phyloP scores from a whole-genome alignment of 2,329 filamentous ascomycete genomes.

The Lojkania enalia region DNA sequence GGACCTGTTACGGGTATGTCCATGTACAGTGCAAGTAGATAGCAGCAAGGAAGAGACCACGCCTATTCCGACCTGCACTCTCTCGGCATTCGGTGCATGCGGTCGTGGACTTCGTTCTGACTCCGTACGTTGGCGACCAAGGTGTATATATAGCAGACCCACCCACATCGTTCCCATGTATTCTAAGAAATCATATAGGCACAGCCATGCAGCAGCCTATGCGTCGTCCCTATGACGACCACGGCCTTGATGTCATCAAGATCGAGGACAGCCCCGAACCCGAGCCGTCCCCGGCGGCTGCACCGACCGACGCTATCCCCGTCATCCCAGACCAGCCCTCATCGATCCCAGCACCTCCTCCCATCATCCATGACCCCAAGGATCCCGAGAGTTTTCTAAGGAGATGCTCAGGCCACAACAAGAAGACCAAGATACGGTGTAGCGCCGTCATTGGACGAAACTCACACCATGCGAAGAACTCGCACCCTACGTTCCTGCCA shows the following conservation, averaged over 20 bases:
- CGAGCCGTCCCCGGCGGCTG: not conserved
- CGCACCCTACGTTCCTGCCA: constrained; percentile 25
- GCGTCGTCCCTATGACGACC: not conserved
- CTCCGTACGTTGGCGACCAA: too few species aligned
- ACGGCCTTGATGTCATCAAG: constrained; percentile 10
- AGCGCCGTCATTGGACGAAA: constrained; percentile 25
- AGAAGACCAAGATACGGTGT: constrained; percentile 30
- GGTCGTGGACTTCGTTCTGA: too few species aligned
- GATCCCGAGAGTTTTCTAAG: constrained; percentile 34
- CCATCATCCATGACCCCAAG: constrained; percentile 16
- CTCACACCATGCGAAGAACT: constrained; percentile 18
- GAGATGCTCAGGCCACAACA: constrained; percentile 33
- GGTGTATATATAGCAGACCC: too few species aligned
- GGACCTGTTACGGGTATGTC: too few species aligned
- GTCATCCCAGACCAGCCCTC: not conserved
- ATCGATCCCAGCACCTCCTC: not conserved
- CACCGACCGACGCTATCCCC: not conserved
- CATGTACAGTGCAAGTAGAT: too few species aligned
- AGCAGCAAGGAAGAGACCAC: too few species aligned
- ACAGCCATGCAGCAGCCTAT: too few species aligned
- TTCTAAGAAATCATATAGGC: too few species aligned
- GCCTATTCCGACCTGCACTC: too few species aligned
- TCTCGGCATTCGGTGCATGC: too few species aligned
- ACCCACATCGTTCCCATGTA: too few species aligned
- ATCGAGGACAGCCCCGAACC: constrained; percentile 22